These are phyloP conservation scores for Sorghum bicolor DNA, from an alignment of 176 grass and related monocot species.

Conservation along the genomic window Sorghum_bicolor_NCBIv3 NC_012877.2:1251001-1251500, in stretches of 20 bases:
- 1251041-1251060: constrained; percentile 32
- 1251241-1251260: constrained; percentile 33
- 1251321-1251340: no score
- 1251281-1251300: neutral
- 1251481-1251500: no score
- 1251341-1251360: no score
- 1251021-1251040: constrained; percentile 36
- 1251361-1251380: no score
- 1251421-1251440: no score
- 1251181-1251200: constrained; percentile 7
- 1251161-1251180: constrained; percentile 47
- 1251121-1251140: constrained; percentile 50
- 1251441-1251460: no score
- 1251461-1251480: no score
- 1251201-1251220: neutral
- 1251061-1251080: constrained; percentile 22
- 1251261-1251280: constrained; percentile 22
- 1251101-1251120: constrained; percentile 33
- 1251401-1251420: no score
- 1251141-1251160: constrained; percentile 46
- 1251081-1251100: constrained; percentile 49
- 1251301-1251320: neutral
- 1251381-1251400: no score
- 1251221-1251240: neutral
- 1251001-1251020: constrained; percentile 45